These are phyloP conservation scores for Pyrenophora teres DNA, from an alignment of 2,329 filamentous ascomycete species.

Conservation along the genomic window DNA sequence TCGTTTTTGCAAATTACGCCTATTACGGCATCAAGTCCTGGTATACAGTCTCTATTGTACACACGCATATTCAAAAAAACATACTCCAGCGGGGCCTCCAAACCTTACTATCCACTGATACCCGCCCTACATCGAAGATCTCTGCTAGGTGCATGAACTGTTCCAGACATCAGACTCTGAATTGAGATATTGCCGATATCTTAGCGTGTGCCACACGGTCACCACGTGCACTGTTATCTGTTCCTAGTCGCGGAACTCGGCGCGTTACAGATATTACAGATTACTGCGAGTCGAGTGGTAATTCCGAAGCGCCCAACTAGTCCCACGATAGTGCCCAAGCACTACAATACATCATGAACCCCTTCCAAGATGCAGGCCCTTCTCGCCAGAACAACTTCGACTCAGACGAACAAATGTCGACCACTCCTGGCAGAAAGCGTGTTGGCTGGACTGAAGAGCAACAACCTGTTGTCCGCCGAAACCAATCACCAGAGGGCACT, in stretches of 20 bases:
- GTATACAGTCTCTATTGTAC: background rate
- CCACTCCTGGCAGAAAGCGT: slow-evolving; percentile 38
- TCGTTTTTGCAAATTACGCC: too few relatives aligned
- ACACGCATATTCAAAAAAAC: background rate
- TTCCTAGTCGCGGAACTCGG: slow-evolving; percentile 19
- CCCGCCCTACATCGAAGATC: slow-evolving; percentile 23
- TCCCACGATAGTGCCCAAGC: slow-evolving; percentile 11
- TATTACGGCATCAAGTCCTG: too few relatives aligned
- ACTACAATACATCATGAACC: slow-evolving; percentile 35
- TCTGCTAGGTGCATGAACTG: slow-evolving; percentile 23
- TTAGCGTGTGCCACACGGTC: slow-evolving; percentile 14
- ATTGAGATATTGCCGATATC: slow-evolving; percentile 17
- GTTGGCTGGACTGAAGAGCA: slow-evolving; percentile 40
- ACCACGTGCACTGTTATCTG: slow-evolving; percentile 23
- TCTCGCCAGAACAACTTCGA: slow-evolving; percentile 21
- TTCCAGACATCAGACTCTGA: slow-evolving; percentile 15
- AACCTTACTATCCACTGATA: slow-evolving; percentile 25
- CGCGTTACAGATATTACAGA: slow-evolving; percentile 15
- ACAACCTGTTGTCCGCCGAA: slow-evolving; percentile 18
- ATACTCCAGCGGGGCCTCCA: background rate
- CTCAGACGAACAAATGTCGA: slow-evolving; percentile 35
- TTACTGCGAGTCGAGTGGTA: slow-evolving; percentile 10
- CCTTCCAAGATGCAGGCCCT: slow-evolving; percentile 26
- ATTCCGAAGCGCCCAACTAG: slow-evolving; percentile 10
- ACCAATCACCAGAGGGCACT: slow-evolving; percentile 29